Evolutionary conservation across 2,329 filamentous ascomycete genomes (phyloP), one percentile per base, ranked within the genome.

Genomic region (Calonectria fujianensis): DNA sequence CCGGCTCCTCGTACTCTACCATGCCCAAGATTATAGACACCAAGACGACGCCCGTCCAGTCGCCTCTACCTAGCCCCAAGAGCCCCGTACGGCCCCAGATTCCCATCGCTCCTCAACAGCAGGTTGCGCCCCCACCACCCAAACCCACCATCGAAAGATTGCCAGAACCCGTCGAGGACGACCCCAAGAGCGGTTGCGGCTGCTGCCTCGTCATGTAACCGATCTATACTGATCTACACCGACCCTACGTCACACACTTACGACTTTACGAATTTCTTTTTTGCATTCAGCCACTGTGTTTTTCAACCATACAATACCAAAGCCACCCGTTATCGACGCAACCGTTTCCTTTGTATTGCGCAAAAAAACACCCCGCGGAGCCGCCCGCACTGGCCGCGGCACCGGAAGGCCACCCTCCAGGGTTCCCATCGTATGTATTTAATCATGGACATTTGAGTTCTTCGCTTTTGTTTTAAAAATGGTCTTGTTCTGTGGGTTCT

Each of bases 1-100:
- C 24, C 67, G 89, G 86, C 70, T 87, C 90, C 7, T 93, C 90
- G 4, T 93, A 93, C 82, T 92, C 91, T 50, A 92, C 91, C 20
- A 93, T 93, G 88, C 91, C 91, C 51, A 91, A 87, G 83, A 92
- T 92, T 18, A 61, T 61, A 8, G 57, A 61, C 31, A 39, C 52
- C 82, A 83, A 7, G 84, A 85, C 77, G 85, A 84, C 72, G 77
- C 79, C 7, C 73, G 78, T 61, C 35, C 57, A 61, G 54, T 84
- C 80, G 50, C 82, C 84, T 20, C 73, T 90, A 27, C 82, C 86
- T 1, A 90, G 88, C 76, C 88, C 89, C 41, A 85, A 86, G 76
- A 85, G 87, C 10, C 86, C 90, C 10, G 76, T 78, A 27, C 76
- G 78, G 51, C 73, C 80, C 29, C 67, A 79, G 10, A 75, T 78